Base-by-base conservation (phyloP, 1,284 basidiomycete species). In the Ceratorhiza oryzae-sativae region DNA sequence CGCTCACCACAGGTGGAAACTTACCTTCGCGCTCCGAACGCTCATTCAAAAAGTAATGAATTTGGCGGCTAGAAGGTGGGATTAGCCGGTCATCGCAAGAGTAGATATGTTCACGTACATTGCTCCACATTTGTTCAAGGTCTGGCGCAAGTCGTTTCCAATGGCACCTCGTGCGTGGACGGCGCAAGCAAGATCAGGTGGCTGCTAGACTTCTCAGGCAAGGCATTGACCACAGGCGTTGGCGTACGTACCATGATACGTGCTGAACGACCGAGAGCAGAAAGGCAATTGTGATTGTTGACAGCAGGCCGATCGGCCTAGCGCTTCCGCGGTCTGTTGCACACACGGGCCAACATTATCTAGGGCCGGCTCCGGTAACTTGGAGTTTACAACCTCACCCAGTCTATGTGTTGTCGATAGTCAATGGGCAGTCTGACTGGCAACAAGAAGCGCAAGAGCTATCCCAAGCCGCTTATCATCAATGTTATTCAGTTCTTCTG, bases 401-500 rank as follows among this genome's bases (percentile, higher is more conserved):
- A 9, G 32, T n/a, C 32, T 20, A 39, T 34, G 53, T 39, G 34
- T 4, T 56, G 27, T 41, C 53, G 51, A 45, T 51, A 34, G 25
- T 6, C 30, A 27, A 68, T 68, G 65, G 41, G 41, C 10, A 53
- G 46, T 5, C 27, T 55, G 36, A 68, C 65, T 4, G 25, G 15
- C 39, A 56, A 42, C 53, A 68, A 68, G 41, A 56, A 42, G 34
- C 65, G 65, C 15, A 55, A 41, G 41, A 39, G 49, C 15, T 74
- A 74, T 49, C 58, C 73, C 10, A 72, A 71, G 32, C 42, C 61
- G 20, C 58, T 71, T n/a, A 49, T 82, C 41, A 79, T 83, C 68
- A 83, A 83, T 70, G 77, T 78, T 25, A 80, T 90, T 59, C 82
- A 88, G 18, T 79, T 89, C 32, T 78, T 84, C 30, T 90, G 89